A percentile compares a stretch with the other conserved stretches of the same genome.
Evolutionary conservation across 2,329 filamentous ascomycete species (phyloP).

Genomic region (Xylaria sp.): DNA sequence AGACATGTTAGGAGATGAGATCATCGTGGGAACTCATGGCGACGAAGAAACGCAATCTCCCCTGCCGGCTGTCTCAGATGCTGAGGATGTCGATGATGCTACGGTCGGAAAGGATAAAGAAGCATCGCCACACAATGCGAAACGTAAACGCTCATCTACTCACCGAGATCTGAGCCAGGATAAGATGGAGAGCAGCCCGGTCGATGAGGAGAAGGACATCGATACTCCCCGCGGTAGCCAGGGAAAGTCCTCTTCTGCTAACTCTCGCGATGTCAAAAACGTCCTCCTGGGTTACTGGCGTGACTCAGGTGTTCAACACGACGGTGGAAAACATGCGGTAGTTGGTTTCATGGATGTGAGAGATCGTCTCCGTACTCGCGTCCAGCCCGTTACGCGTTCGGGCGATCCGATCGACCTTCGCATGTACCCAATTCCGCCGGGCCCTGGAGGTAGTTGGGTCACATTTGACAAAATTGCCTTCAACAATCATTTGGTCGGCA

Average conservation of each 20-base stretch:
- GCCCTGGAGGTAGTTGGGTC: constrained; percentile 59
- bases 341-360: constrained; percentile 59
- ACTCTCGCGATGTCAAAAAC: constrained; percentile 36
- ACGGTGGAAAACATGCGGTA: constrained; percentile 50
- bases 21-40: constrained; percentile 44
- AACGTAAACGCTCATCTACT: constrained; percentile 50
- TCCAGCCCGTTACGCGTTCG: constrained; percentile 45
- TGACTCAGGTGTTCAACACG: constrained; percentile 47
- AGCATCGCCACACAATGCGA: constrained; percentile 42
- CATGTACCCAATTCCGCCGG: constrained; percentile 47
- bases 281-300: constrained; percentile 56
- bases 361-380: constrained; percentile 55
- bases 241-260: constrained; percentile 2
- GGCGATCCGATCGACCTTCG: constrained; percentile 43
- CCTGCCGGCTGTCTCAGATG: constrained; percentile 32
- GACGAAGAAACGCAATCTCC: constrained; percentile 38
- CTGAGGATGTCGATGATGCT: constrained; percentile 42
- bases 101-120: constrained; percentile 36
- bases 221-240: constrained; percentile 8
- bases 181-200: constrained; percentile 37
- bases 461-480: constrained; percentile 58
- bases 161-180: constrained; percentile 47
- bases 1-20: constrained; percentile 46
- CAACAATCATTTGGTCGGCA: constrained; percentile 48
- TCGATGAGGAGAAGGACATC: constrained; percentile 30